Conservation (phyloP, 148 eudicot genomes). For the Nepenthes mirabilis region DNA sequence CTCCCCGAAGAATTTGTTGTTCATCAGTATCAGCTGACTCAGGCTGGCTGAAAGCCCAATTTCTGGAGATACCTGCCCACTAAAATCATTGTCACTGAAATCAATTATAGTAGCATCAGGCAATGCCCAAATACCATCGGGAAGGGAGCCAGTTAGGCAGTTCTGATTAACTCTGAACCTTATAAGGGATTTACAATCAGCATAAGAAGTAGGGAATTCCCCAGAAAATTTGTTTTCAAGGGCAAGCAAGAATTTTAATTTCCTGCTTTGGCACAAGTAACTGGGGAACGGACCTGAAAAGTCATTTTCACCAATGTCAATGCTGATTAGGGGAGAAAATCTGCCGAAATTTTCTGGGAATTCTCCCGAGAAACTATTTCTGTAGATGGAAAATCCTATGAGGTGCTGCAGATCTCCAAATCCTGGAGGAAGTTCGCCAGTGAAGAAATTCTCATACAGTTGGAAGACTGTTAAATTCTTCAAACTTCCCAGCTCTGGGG, state of each 20-base stretch:
- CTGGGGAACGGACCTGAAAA: conserved; percentile 73
- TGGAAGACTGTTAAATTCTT: conserved; percentile 67
- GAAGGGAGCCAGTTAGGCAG: conserved; percentile 48
- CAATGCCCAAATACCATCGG: conserved; percentile 65
- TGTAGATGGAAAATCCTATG: conserved; percentile 41
- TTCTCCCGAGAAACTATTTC: conserved; percentile 42
- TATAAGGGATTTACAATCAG: conserved; percentile 42
- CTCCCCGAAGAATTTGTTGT: neutral
- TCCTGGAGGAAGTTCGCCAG: conserved; percentile 67
- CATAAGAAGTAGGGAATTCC: conserved; percentile 54
- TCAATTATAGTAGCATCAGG: conserved; percentile 56
- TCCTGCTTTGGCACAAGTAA: conserved; percentile 46
- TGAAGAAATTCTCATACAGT: conserved; percentile 42
- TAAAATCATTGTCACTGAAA: conserved; percentile 43
- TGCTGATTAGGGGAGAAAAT: conserved; percentile 40
- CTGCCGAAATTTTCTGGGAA: conserved; percentile 66
- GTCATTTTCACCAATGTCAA: conserved; percentile 81
- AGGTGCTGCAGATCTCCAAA: conserved; percentile 62
- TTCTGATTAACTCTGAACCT: conserved; percentile 69
- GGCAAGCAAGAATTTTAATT: conserved; percentile 51
- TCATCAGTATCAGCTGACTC: neutral
- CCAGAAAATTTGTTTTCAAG: conserved; percentile 66
- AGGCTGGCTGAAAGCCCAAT: neutral
- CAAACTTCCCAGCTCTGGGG: conserved; percentile 50
- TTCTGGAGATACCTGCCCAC: neutral